Conservation (phyloP, 2,329 filamentous ascomycete genomes). For the Plenodomus tracheiphilus region DNA sequence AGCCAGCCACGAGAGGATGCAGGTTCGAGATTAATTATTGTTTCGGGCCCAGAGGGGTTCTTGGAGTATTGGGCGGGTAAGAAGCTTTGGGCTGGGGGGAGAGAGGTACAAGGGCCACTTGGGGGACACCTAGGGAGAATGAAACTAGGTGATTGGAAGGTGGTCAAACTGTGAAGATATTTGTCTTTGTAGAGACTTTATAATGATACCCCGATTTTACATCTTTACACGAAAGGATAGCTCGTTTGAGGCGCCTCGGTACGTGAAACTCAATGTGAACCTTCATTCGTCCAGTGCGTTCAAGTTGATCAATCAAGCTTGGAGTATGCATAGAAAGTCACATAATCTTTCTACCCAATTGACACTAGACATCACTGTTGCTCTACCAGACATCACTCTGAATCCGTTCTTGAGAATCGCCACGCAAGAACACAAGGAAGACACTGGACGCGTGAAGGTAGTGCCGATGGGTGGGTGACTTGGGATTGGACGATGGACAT, state of each 20-base stretch:
- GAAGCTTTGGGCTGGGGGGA: slow-evolving; percentile 74
- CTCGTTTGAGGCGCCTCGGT: too few relatives aligned
- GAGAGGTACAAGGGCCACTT: slow-evolving; percentile 74
- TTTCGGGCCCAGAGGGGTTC: slow-evolving; percentile 92
- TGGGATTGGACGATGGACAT: slow-evolving; percentile 7
- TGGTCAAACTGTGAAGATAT: slow-evolving; percentile 58
- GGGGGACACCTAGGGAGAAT: slow-evolving; percentile 69
- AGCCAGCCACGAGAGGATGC: slow-evolving; percentile 25
- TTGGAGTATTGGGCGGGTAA: slow-evolving; percentile 77
- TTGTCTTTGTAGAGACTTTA: slow-evolving; percentile 6
- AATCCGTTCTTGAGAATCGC: slow-evolving; percentile 58
- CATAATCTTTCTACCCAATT: too few relatives aligned
- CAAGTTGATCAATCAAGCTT: too few relatives aligned
- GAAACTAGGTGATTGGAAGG: slow-evolving; percentile 59
- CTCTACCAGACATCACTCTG: slow-evolving; percentile 50
- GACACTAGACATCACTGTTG: slow-evolving; percentile 52
- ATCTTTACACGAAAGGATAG: too few relatives aligned
- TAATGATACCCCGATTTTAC: slow-evolving; percentile 14
- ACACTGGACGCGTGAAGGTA: slow-evolving; percentile 23
- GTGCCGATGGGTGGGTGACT: not conserved
- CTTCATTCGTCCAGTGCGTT: too few relatives aligned
- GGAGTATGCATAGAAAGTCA: too few relatives aligned
- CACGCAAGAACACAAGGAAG: slow-evolving; percentile 54
- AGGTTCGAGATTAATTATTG: slow-evolving; percentile 70
- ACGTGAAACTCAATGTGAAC: too few relatives aligned